These are phyloP conservation scores for Marasmius tenuissimus DNA, from an alignment of 1,284 basidiomycete species.

Conservation along the genomic window DNA sequence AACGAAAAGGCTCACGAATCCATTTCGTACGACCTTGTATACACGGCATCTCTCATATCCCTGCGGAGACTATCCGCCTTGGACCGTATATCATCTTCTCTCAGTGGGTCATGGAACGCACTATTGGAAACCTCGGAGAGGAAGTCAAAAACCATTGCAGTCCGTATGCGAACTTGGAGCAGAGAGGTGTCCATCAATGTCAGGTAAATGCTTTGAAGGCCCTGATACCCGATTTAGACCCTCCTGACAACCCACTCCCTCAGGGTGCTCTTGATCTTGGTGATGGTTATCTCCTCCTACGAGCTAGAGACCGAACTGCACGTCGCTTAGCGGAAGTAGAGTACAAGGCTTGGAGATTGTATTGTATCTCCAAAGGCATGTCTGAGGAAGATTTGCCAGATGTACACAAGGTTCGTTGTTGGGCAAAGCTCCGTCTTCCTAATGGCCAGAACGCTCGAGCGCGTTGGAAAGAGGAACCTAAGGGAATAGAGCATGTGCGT, in stretches of 20 bases:
- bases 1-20: slow-evolving; percentile 18
- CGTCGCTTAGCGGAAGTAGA: not conserved
- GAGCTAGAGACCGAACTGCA: not conserved
- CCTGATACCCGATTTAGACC: slow-evolving; percentile 5
- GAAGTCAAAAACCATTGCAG: slow-evolving; percentile 25
- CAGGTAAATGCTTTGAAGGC: slow-evolving; percentile 21
- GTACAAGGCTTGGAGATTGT: not conserved
- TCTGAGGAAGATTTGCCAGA: not conserved
- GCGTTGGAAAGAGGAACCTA: slow-evolving; percentile 21
- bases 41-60: slow-evolving; percentile 21
- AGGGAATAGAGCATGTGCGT: slow-evolving; percentile 9
- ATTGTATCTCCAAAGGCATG: not conserved
- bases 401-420: slow-evolving; percentile 10
- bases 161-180: slow-evolving; percentile 24
- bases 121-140: slow-evolving; percentile 26
- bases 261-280: not conserved
- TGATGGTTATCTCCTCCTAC: not conserved
- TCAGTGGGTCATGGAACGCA: slow-evolving; percentile 27
- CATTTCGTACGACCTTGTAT: slow-evolving; percentile 24
- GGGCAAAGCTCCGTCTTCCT: slow-evolving; percentile 26
- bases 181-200: slow-evolving; percentile 16
- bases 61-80: slow-evolving; percentile 16
- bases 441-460: slow-evolving; percentile 28
- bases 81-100: slow-evolving; percentile 19
- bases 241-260: not conserved